A percentile compares a stretch with the other conserved stretches of the same genome.
These are phyloP conservation scores for Penicillium sp. DNA, from an alignment of 2,329 filamentous ascomycete genomes.

Conservation along the genomic window DNA sequence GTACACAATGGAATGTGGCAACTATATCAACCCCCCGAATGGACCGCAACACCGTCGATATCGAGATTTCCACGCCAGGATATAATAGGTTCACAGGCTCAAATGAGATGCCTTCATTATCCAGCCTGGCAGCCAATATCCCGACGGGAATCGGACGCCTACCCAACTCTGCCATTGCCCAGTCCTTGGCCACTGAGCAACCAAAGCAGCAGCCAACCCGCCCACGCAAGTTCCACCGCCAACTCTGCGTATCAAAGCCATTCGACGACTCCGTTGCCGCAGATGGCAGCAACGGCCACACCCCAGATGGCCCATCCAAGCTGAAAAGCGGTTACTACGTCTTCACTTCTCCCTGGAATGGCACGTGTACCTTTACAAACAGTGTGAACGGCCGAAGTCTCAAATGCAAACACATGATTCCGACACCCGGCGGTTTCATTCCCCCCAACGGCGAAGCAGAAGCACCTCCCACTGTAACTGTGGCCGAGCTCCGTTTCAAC, in stretches of 20 bases:
- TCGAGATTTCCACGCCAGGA: constrained; percentile 60
- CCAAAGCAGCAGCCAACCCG: constrained; percentile 19
- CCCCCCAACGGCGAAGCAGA: constrained; percentile 16
- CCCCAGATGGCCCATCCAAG: constrained; percentile 21
- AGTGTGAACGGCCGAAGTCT: constrained; percentile 72
- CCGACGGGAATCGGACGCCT: constrained; percentile 28
- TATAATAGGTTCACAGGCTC: constrained; percentile 58
- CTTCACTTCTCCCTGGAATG: constrained; percentile 84
- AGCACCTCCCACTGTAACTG: constrained; percentile 47
- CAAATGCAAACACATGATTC: constrained; percentile 71
- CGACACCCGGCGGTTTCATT: constrained; percentile 30
- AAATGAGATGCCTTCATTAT: constrained; percentile 38
- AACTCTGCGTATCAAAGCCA: constrained; percentile 35
- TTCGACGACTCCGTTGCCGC: constrained; percentile 13
- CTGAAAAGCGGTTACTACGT: constrained; percentile 58
- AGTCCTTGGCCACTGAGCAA: constrained; percentile 9
- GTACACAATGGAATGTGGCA: constrained; percentile 74
- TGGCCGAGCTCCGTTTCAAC: constrained; percentile 90
- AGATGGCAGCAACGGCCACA: constrained; percentile 12
- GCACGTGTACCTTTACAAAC: constrained; percentile 80
- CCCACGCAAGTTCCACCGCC: constrained; percentile 34
- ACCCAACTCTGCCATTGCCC: constrained; percentile 13
- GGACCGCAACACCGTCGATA: constrained; percentile 43
- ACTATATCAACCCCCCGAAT: constrained; percentile 52
- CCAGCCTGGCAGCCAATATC: constrained; percentile 29